Conservation (phyloP, 768 basidiomycete genomes). For the Naganishia vaughanmartiniae region DNA sequence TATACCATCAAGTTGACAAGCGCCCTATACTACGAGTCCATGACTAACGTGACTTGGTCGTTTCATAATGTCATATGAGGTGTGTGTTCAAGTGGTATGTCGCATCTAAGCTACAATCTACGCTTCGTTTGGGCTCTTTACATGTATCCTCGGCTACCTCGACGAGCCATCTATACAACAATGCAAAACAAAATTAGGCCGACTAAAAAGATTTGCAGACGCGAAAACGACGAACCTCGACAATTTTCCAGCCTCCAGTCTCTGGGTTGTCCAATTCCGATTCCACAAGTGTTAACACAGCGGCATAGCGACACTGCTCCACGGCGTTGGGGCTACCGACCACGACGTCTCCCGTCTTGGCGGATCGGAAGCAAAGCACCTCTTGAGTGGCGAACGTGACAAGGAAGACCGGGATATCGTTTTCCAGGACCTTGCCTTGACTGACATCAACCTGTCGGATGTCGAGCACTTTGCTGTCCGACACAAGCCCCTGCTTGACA, state of each 20-base stretch:
- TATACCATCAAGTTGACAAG: neutral
- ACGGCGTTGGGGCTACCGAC: conserved; percentile 87
- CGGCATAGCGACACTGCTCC: conserved; percentile 88
- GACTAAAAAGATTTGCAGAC: too few relatives aligned
- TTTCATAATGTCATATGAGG: neutral
- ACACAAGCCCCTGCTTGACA: conserved; percentile 80
- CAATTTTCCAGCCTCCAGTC: conserved; percentile 96
- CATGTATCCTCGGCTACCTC: conserved; percentile 24
- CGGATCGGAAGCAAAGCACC: conserved; percentile 83
- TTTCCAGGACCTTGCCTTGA: conserved; percentile 80
- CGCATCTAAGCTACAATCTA: conserved; percentile 7
- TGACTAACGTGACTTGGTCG: neutral
- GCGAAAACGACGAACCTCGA: conserved; percentile 64
- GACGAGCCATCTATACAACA: conserved; percentile 20
- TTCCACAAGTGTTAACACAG: conserved; percentile 81
- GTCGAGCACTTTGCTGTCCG: conserved; percentile 90
- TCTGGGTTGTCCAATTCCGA: conserved; percentile 86
- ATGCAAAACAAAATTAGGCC: neutral
- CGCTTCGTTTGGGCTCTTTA: neutral
- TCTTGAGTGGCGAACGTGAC: conserved; percentile 93
- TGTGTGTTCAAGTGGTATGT: neutral
- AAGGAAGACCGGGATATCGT: conserved; percentile 81
- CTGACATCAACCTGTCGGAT: conserved; percentile 95
- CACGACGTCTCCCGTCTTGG: conserved; percentile 77
- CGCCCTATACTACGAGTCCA: neutral